phyloP scores from a whole-genome alignment of 2,329 filamentous ascomycete genomes.

The Diaporthe vexans region DNA sequence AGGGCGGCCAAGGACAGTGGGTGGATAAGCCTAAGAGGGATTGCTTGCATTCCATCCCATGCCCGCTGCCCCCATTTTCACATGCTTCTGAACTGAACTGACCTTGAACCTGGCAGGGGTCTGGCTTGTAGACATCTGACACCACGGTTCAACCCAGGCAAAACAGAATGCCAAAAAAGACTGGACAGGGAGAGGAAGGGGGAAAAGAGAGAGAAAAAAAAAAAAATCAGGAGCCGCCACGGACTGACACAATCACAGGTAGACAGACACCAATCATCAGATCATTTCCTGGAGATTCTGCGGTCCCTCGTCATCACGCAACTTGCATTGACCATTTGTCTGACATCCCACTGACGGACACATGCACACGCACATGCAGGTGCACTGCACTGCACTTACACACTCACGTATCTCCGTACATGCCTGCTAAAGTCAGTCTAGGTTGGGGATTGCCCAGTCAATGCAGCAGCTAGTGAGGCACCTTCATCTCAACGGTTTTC shows the following conservation, averaged over 20 bases:
- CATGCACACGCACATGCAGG: neutral
- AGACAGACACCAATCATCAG: constrained; percentile 12
- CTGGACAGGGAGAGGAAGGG: constrained; percentile 10
- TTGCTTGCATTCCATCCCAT: constrained; percentile 23
- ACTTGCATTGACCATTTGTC: neutral
- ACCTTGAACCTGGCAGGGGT: constrained; percentile 14
- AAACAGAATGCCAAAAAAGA: neutral
- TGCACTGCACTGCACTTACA: constrained; percentile 16
- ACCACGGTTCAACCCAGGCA: constrained; percentile 9
- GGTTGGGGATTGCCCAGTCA: constrained; percentile 22
- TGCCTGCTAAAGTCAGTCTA: constrained; percentile 2
- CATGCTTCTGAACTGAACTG: constrained; percentile 2
- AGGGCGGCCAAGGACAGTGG: neutral
- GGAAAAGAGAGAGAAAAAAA: too few species aligned
- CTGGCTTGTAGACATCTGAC: constrained; percentile 28
- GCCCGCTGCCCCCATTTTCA: constrained; percentile 24
- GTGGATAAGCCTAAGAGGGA: neutral
- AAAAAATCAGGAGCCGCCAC: neutral
- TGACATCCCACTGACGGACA: neutral
- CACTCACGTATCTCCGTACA: neutral
- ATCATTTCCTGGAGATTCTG: neutral
- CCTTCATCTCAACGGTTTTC: constrained; percentile 31
- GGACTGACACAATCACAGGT: neutral
- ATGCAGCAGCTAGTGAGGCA: constrained; percentile 21
- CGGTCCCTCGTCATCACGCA: constrained; percentile 6